Conservation (phyloP, 2,329 filamentous ascomycete species). For the Scytalidium lignicola region DNA sequence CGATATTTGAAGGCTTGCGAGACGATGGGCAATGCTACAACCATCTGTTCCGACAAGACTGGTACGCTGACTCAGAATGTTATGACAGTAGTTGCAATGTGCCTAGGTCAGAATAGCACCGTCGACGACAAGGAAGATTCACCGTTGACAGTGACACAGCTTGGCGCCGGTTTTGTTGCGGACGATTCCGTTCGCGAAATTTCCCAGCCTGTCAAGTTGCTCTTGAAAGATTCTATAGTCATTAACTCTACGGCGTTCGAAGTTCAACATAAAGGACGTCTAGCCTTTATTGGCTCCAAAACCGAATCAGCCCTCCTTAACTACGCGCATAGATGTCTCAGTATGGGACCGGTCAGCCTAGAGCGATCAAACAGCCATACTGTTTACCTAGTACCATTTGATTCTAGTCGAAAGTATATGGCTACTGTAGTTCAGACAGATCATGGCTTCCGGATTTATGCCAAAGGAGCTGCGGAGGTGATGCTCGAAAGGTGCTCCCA, state of each 20-base stretch:
- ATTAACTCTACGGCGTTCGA: constrained; percentile 69
- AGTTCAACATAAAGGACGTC: constrained; percentile 53
- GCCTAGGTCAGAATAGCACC: too few species aligned
- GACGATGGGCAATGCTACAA: constrained; percentile 63
- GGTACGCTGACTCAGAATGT: constrained; percentile 54
- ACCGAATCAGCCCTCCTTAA: constrained; percentile 71
- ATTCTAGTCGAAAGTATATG: constrained; percentile 58
- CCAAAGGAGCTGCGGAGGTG: constrained; percentile 51
- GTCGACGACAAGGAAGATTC: too few species aligned
- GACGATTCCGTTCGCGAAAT: too few species aligned
- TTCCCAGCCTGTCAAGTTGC: constrained; percentile 44
- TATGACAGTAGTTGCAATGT: constrained; percentile 68
- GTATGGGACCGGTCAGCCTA: constrained; percentile 57
- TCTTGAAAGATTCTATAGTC: constrained; percentile 62
- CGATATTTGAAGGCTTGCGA: constrained; percentile 61
- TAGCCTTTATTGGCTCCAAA: constrained; percentile 66
- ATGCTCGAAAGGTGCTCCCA: constrained; percentile 37
- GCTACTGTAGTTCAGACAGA: constrained; percentile 53
- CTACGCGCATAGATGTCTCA: constrained; percentile 61
- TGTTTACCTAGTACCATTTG: constrained; percentile 41
- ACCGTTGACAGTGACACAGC: too few species aligned
- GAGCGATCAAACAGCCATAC: constrained; percentile 59
- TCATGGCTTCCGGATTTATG: constrained; percentile 38
- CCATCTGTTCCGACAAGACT: constrained; percentile 68
- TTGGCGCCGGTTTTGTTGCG: too few species aligned